Evolutionary conservation across 768 basidiomycete species (phyloP), one percentile per base, ranked within the genome.

Genomic region (Sistotremastrum suecicum): DNA sequence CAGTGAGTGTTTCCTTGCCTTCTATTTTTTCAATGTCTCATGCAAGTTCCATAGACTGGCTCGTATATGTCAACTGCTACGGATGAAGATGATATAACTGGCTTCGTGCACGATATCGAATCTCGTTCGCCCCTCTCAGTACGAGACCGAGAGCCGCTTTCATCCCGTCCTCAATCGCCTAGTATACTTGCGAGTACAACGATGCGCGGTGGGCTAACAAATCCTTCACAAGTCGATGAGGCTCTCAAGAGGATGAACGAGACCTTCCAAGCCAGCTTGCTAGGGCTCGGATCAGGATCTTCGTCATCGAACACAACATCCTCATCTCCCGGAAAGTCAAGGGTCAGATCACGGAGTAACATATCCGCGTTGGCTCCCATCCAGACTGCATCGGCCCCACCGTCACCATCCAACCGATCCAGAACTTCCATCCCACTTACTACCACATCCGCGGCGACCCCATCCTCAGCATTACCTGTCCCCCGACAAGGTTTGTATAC

Each of bases 51-150:
- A 37, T 48, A 65, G 63, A 60, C 57, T 37, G 57, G 74, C 5
- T 70, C 70, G 4, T 72, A 66, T 55, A 58, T 76, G 46, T 67
- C 68, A 43, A 60, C 64, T 1, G 63, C 65, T 39, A 72, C 74
- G 5, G 80, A 86, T 50, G 80, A 86, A 52, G 83, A 84, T 51
- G 84, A 85, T 43, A 76, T 87, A 31, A 83, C 83, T 4, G 66
- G 71, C 8, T 87, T 86, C 53, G 79, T 87, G 37, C 78, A 80
- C 54, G 80, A 85, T 41, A 83, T 84, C 42, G 83, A 83, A 53
- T 64, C 72, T 29, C 69, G 80, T 29, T 78, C 76, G 54, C 83
- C 83, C 3, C 64, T 87, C 5, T 46, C 43, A 11, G 49, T 54
- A 7, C 52, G 48, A 7, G 46, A 51, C 30, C 50, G 60, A 50